Conservation (phyloP, 1,139 yeast genomes). For the Groenewaldozyma auringiensis region DNA sequence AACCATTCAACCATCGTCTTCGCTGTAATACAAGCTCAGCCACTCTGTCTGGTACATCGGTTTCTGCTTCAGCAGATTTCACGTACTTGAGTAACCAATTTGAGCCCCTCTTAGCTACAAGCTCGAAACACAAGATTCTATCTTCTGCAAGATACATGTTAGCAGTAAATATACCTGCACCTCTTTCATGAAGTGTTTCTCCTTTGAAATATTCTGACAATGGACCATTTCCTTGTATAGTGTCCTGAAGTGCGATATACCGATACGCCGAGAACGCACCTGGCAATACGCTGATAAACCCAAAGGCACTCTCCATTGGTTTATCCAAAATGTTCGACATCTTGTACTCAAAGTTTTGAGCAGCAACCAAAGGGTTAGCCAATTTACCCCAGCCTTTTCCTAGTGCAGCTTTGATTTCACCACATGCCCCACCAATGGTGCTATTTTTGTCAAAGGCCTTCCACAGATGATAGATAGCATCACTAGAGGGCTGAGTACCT, state of each 20-base stretch:
- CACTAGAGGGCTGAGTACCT: constrained; percentile 68
- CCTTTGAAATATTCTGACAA: constrained; percentile 74
- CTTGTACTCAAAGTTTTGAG: constrained; percentile 94
- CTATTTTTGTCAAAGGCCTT: constrained; percentile 57
- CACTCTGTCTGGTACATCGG: constrained; percentile 72
- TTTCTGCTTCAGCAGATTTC: constrained; percentile 68
- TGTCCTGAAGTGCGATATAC: constrained; percentile 58
- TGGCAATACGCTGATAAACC: constrained; percentile 88
- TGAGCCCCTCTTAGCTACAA: constrained; percentile 60
- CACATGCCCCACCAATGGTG: constrained; percentile 83
- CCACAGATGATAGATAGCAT: constrained; percentile 73
- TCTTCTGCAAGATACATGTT: constrained; percentile 86
- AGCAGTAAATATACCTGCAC: constrained; percentile 65
- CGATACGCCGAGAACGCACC: constrained; percentile 94
- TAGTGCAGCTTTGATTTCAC: constrained; percentile 66
- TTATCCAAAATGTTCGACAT: constrained; percentile 93
- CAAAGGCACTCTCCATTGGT: constrained; percentile 88
- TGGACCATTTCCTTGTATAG: constrained; percentile 59
- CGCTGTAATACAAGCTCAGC: constrained; percentile 71
- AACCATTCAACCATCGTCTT: constrained; percentile 81
- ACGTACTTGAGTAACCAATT: constrained; percentile 65
- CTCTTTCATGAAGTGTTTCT: constrained; percentile 52
- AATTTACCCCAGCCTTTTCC: constrained; percentile 51
- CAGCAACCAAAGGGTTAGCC: constrained; percentile 77
- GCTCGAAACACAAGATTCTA: constrained; percentile 72